phyloP scores from a whole-genome alignment of 2,329 filamentous ascomycete genomes.

The Meredithiella fracta region DNA sequence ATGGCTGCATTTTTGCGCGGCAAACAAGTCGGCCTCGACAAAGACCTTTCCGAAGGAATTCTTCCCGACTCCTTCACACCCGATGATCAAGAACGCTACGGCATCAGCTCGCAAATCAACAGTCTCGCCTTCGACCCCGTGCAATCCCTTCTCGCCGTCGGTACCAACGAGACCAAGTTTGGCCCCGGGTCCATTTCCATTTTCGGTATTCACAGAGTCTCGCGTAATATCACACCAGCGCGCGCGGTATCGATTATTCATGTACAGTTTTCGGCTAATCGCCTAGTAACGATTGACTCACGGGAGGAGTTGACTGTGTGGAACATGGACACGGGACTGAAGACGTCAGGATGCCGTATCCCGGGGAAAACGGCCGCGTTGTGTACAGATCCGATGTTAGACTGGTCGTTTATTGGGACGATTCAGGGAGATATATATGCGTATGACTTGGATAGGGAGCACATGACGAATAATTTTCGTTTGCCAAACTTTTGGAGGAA shows the following conservation, averaged over 20 bases:
- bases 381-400: conserved; percentile 73
- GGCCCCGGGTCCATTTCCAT: conserved; percentile 79
- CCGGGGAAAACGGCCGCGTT: conserved; percentile 60
- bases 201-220: conserved; percentile 66
- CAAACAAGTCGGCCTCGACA: conserved; percentile 85
- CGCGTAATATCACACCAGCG: conserved; percentile 54
- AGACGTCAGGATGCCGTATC: conserved; percentile 54
- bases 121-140: conserved; percentile 83
- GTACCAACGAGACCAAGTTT: conserved; percentile 74
- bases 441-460: conserved; percentile 80
- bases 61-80: conserved; percentile 61
- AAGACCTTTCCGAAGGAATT: conserved; percentile 74
- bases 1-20: conserved; percentile 84
- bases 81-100: conserved; percentile 70
- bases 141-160: conserved; percentile 82
- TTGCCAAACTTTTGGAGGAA: conserved; percentile 79
- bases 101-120: conserved; percentile 65
- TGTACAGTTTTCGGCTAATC: conserved; percentile 73
- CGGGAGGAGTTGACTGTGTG: conserved; percentile 77
- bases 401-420: conserved; percentile 79
- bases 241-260: conserved; percentile 58
- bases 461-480: conserved; percentile 51
- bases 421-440: conserved; percentile 72
- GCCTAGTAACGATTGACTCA: conserved; percentile 67
- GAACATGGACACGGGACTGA: conserved; percentile 54